Evolutionary conservation across 352 stramenopile species (phyloP).

Genomic region (Globisporangium recalcitrans): DNA sequence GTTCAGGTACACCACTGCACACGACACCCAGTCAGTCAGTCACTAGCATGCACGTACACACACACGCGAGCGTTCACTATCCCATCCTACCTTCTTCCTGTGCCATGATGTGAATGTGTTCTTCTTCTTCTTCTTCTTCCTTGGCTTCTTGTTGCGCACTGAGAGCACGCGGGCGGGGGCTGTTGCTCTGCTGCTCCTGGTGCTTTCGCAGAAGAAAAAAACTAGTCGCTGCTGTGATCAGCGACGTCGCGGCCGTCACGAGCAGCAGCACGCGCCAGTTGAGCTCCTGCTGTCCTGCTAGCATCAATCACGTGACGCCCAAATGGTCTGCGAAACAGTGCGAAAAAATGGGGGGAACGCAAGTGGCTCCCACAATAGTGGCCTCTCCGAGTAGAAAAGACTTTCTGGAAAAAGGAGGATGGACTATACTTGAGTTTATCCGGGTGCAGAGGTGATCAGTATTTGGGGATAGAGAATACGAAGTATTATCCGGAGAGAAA

Average conservation of each 20-base stretch:
- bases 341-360: no score
- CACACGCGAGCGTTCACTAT: background rate
- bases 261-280: constrained; percentile 50
- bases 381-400: no score
- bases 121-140: constrained; percentile 13
- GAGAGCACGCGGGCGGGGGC: constrained; percentile 1
- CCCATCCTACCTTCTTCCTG: constrained; percentile 9
- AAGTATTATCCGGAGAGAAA: background rate
- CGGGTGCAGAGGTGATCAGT: background rate
- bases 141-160: constrained; percentile 14
- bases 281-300: constrained; percentile 18
- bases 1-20: constrained; percentile 72
- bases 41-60: background rate
- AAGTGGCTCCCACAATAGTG: no score
- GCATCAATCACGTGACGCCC: constrained; percentile 5
- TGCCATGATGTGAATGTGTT: constrained; percentile 1
- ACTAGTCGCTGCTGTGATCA: constrained; percentile 44
- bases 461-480: background rate
- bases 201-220: constrained; percentile 36
- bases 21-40: constrained; percentile 6
- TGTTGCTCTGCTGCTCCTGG: constrained; percentile 11
- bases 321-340: no score
- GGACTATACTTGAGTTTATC: background rate
- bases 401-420: background rate
- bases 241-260: constrained; percentile 50